Evolutionary conservation across 768 basidiomycete genomes (phyloP).

Genomic region (Suillus luteus): DNA sequence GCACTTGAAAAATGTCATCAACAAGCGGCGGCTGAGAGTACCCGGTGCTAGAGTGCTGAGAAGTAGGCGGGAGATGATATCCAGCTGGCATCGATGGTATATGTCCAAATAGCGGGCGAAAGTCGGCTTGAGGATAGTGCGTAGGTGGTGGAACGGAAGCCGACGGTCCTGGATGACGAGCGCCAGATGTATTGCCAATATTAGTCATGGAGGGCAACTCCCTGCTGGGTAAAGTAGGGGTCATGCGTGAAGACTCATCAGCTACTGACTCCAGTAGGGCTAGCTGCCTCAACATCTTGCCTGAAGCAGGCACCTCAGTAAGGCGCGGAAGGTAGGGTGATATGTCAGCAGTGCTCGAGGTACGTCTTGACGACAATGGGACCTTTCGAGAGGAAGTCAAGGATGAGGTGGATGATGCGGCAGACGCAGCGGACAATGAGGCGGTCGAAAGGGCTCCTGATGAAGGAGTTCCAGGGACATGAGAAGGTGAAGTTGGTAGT

Average conservation of each 20-base stretch:
- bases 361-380: slow-evolving; percentile 32
- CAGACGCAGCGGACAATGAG: slow-evolving; percentile 11
- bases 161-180: slow-evolving; percentile 22
- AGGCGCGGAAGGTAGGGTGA: slow-evolving; percentile 67
- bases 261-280: slow-evolving; percentile 73
- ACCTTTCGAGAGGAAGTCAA: slow-evolving; percentile 24
- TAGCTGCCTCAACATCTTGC: slow-evolving; percentile 67
- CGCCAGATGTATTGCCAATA: slow-evolving; percentile 8
- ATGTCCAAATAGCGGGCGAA: slow-evolving; percentile 41
- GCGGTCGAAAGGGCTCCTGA: slow-evolving; percentile 7
- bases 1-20: slow-evolving; percentile 40
- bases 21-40: slow-evolving; percentile 11
- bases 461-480: slow-evolving; percentile 15
- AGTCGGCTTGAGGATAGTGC: slow-evolving; percentile 21
- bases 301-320: slow-evolving; percentile 54
- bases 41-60: slow-evolving; percentile 13
- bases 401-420: slow-evolving; percentile 17
- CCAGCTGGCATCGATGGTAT: slow-evolving; percentile 12
- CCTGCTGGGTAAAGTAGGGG: slow-evolving; percentile 38
- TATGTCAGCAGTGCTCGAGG: slow-evolving; percentile 61
- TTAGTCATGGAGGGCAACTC: slow-evolving; percentile 24
- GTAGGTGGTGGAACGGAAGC: slow-evolving; percentile 32
- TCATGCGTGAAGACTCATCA: slow-evolving; percentile 70
- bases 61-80: slow-evolving; percentile 10
- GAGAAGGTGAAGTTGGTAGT: slow-evolving; percentile 2